Base-by-base conservation (phyloP, 371 early-diverging fungal genomes). In the Mortierella sp. region DNA sequence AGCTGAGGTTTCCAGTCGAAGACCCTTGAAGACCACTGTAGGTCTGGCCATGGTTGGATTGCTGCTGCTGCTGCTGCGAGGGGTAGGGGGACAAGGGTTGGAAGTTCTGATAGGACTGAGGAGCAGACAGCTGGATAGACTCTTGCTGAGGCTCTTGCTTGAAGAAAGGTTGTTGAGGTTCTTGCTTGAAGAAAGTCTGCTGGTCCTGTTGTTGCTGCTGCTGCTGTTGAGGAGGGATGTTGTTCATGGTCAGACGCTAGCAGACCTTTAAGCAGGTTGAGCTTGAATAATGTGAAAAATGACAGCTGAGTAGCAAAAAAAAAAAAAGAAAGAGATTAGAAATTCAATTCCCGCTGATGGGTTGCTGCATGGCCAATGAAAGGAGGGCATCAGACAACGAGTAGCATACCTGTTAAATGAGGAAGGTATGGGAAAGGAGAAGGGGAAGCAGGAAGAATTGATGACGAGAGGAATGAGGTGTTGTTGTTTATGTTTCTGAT, bases 11-110 rank as follows among this genome's bases (percentile, higher is more conserved):
- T 20, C 65, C 59, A 22, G 47, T 28, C 3, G 73, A 59, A 32
- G 79, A 67, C 18, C 67, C 72, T 54, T 68, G 78, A n/a, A 72
- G 52, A 20, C 69, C 37, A 26, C 39, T 64, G 28, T 74, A 71
- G 66, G 68, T 28, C 40, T 66, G 79, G 32, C 43, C 57, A 58
- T 73, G 59, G 57, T 32, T 52, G 4, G 60, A 52, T 35, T 51
- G 55, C 51, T 39, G 32, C 47, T 67, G 75, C 45, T 64, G 75
- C 45, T 64, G 70, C 37, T 64, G 75, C 3, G 43, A 32, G 18
- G 65, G 8, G 14, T 39, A 49, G 14, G 11, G 28, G 32, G 59
- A 39, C 18, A 47, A 12, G 47, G n/a, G 22, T 51, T 73, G 72
- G 11, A 64, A 62, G 26, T 67, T 64, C 32, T 64, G 68, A 14